Evolutionary conservation across 805 yeast species (phyloP).

Genomic region (Wickerhamiella hasegawae): DNA sequence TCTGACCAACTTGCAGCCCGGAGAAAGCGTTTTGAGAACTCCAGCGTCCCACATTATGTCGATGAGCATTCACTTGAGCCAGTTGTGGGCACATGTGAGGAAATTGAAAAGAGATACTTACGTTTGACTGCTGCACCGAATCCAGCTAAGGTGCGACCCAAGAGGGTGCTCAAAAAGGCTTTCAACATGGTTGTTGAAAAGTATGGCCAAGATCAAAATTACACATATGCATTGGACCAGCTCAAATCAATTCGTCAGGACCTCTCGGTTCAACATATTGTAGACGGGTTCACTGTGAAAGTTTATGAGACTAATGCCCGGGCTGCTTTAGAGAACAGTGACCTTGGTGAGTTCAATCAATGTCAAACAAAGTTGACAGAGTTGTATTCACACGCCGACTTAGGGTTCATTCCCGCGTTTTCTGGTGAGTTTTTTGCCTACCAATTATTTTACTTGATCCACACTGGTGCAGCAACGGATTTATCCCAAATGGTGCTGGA

Average conservation of each 20-base stretch:
- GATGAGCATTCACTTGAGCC: constrained; percentile 11
- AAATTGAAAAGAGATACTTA: constrained; percentile 61
- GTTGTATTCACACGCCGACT: constrained; percentile 32
- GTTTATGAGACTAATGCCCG: constrained; percentile 82
- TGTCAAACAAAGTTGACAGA: constrained; percentile 69
- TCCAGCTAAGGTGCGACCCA: constrained; percentile 70
- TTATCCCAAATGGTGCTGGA: no score
- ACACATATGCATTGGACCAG: constrained; percentile 74
- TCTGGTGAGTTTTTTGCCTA: constrained; percentile 56
- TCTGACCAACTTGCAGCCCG: no score
- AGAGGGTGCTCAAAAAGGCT: constrained; percentile 40
- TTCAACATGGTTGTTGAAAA: constrained; percentile 37
- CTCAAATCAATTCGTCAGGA: constrained; percentile 88
- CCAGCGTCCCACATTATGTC: constrained; percentile 10
- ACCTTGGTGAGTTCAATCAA: constrained; percentile 88
- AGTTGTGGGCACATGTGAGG: constrained; percentile 47
- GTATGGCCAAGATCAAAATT: constrained; percentile 37
- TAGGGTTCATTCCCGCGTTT: constrained; percentile 19
- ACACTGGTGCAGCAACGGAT: neutral
- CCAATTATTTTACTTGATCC: constrained; percentile 39
- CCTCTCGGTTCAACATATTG: constrained; percentile 77
- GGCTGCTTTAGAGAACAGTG: constrained; percentile 68
- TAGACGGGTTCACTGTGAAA: constrained; percentile 53
- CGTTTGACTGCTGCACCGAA: constrained; percentile 86
- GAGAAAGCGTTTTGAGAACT: constrained; percentile 1